Evolutionary conservation across 2,329 filamentous ascomycete genomes (phyloP), one percentile per base, ranked within the genome.

Genomic region (Paramyrothecium sp.): DNA sequence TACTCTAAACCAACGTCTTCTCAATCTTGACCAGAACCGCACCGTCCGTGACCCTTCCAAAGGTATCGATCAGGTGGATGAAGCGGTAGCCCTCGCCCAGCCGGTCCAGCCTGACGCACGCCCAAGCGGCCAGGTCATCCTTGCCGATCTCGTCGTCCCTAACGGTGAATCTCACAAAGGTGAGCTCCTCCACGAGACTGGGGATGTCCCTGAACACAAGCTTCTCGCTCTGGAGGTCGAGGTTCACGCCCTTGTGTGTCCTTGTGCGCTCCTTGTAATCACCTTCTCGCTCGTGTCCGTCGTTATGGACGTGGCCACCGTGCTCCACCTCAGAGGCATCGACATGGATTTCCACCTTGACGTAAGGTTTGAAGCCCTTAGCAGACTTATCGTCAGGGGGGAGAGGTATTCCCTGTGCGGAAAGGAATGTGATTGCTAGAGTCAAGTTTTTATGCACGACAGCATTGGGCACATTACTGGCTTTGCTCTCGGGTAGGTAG

Each of bases 81-180:
- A 97, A 86, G 12, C 92, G 81, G 64, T 90, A 90, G 1, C 95
- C 94, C 34, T 83, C 77, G 59, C 86, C 85, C 58, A 97, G 73
- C 8, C 92, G 83, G 73, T 97, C 92, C 21, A 98, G 83, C 44
- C 92, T 83, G 64, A 96, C 88, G 68, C 92, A 97, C 2, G 90
- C 87, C 95, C 95, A 98, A 3, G 89, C 92, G 12, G 92, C 89
- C 56, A 97, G 73, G 58, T 89, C 84, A 67, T 98, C 92, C 60
- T 83, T 82, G 3, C 88, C 87, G 63, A 93, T 84, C 72, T 94
- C 89, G 64, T 96, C 89, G 70, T 98, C 91, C 72, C 92, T 89
- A 63, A 98, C 81, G 65, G 96, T 92, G 78, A 98, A 91, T 66
- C 89, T 81, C 55, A 92, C 79, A 75, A 92, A 93, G 30, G 86